These are phyloP conservation scores for Austroboletus sp. DNA, from an alignment of 1,284 basidiomycete species.

Conservation along the genomic window DNA sequence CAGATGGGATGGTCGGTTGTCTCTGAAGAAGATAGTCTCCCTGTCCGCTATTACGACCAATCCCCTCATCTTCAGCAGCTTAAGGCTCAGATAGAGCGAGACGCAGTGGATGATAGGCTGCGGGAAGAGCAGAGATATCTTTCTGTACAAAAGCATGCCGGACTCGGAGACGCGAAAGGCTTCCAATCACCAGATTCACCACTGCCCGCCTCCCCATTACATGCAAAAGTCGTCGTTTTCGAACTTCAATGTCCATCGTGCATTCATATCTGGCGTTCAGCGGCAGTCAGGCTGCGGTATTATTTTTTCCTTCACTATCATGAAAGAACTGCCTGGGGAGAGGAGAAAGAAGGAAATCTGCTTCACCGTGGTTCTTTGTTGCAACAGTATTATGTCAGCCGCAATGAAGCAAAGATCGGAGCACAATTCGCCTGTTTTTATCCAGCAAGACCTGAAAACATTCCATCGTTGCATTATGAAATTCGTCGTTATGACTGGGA, in stretches of 20 bases:
- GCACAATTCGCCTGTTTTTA: no score
- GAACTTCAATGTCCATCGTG: constrained; percentile 5
- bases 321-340: no score
- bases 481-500: background rate
- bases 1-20: background rate
- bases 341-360: no score
- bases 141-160: no score
- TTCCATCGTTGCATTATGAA: background rate
- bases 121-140: no score
- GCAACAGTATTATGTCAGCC: background rate
- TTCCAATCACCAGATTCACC: no score
- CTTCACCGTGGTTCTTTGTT: background rate
- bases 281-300: background rate
- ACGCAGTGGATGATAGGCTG: no score
- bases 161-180: no score
- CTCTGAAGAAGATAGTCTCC: background rate
- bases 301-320: no score
- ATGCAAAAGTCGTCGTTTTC: constrained; percentile 4
- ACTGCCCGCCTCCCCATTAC: background rate
- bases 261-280: constrained; percentile 7
- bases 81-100: background rate
- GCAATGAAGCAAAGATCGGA: no score
- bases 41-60: background rate
- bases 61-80: background rate
- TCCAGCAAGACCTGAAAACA: background rate